Evolutionary conservation across 2,329 filamentous ascomycete genomes (phyloP).

Genomic region (Beauveria medogensis): DNA sequence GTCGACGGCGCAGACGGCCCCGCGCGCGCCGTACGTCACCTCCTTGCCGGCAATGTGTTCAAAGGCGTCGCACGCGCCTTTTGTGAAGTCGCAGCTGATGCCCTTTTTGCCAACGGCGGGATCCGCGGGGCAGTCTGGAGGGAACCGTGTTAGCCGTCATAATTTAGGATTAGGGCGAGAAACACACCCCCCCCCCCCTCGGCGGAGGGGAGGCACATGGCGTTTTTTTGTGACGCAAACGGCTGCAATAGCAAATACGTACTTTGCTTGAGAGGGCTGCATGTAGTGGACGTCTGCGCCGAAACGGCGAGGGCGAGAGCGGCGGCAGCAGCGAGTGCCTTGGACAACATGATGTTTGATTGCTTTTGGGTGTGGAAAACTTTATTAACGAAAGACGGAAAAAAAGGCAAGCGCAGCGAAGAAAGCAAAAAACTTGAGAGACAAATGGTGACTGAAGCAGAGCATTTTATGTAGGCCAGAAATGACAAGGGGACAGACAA

Average conservation of each 20-base stretch:
- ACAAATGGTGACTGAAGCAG: not conserved
- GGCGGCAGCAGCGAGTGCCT: slow-evolving; percentile 35
- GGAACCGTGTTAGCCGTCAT: not conserved
- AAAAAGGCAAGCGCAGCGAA: not conserved
- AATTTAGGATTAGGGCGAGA: not conserved
- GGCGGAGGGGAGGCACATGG: not conserved
- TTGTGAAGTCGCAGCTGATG: slow-evolving; percentile 56
- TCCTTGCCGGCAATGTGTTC: slow-evolving; percentile 19
- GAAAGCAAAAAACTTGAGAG: not conserved
- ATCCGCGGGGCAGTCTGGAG: slow-evolving; percentile 48
- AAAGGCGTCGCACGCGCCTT: slow-evolving; percentile 43
- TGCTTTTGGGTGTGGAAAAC: not conserved
- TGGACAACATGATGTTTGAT: slow-evolving; percentile 32
- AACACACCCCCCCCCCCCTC: no score
- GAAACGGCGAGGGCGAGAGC: slow-evolving; percentile 39
- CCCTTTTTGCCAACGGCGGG: slow-evolving; percentile 56
- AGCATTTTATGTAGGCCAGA: not conserved
- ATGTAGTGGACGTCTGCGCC: slow-evolving; percentile 48
- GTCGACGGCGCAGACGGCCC: slow-evolving; percentile 45
- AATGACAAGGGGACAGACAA: no score
- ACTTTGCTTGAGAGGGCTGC: slow-evolving; percentile 47
- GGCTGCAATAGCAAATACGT: slow-evolving; percentile 14
- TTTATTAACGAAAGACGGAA: not conserved
- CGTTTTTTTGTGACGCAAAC: not conserved
- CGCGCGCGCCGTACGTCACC: slow-evolving; percentile 20